Conservation (phyloP, 2,329 filamentous ascomycete species). For the Epichloe gansuensis region DNA sequence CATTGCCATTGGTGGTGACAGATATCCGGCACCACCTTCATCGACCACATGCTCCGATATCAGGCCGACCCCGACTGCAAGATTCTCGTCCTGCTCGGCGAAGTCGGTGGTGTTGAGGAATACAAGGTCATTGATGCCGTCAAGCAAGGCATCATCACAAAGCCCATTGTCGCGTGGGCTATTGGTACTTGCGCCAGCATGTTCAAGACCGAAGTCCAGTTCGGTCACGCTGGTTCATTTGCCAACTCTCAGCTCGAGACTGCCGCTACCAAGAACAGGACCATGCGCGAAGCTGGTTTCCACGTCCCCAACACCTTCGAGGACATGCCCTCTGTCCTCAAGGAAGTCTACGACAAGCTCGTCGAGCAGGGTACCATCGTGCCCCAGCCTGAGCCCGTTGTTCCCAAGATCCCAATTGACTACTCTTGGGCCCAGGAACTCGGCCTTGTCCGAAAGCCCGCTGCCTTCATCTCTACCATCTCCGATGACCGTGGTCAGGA, state of each 20-base stretch:
- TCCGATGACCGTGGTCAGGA: slow-evolving; percentile 99
- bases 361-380: slow-evolving; percentile 76
- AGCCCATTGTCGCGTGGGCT: slow-evolving; percentile 98
- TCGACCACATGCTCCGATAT: slow-evolving; percentile 95
- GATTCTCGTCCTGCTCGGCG: slow-evolving; percentile 88
- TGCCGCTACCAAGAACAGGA: slow-evolving; percentile 90
- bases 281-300: slow-evolving; percentile 91
- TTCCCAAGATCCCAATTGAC: slow-evolving; percentile 98
- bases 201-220: slow-evolving; percentile 99
- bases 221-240: slow-evolving; percentile 95
- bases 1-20: slow-evolving; percentile 97
- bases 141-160: slow-evolving; percentile 87
- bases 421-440: slow-evolving; percentile 99
- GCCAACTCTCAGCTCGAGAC: slow-evolving; percentile 99
- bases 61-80: slow-evolving; percentile 96
- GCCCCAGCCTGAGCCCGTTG: slow-evolving; percentile 76
- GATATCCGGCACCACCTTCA: slow-evolving; percentile 98
- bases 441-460: slow-evolving; percentile 97
- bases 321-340: slow-evolving; percentile 71
- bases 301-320: slow-evolving; percentile 93
- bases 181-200: slow-evolving; percentile 98
- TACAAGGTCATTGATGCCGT: slow-evolving; percentile 99
- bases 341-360: slow-evolving; percentile 75
- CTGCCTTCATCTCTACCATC: slow-evolving; percentile 99
- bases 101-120: slow-evolving; percentile 98